phyloP scores from a whole-genome alignment of 495 filamentous ascomycete genomes.

The Aspergillus ellipticus region DNA sequence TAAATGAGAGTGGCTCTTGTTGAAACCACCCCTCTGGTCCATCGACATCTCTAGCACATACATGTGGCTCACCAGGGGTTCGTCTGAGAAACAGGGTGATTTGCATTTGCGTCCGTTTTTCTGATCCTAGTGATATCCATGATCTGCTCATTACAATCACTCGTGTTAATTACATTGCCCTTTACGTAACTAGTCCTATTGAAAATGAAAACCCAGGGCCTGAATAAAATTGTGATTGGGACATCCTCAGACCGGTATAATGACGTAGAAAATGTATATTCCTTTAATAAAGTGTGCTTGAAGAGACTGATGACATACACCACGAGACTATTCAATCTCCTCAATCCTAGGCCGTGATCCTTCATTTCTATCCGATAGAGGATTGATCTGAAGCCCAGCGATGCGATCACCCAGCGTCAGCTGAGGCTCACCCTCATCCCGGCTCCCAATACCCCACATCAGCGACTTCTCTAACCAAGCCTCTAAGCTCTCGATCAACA shows the following conservation, averaged over 20 bases:
- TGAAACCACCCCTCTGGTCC: too few relatives aligned
- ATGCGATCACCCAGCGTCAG: slow-evolving; percentile 36
- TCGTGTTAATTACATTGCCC: too few relatives aligned
- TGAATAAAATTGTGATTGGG: not conserved
- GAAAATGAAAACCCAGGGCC: not conserved
- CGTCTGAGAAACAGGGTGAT: too few relatives aligned
- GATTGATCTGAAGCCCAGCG: slow-evolving; percentile 36
- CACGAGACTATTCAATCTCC: slow-evolving; percentile 45
- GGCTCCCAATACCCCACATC: slow-evolving; percentile 39
- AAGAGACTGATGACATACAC: not conserved
- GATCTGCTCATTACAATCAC: too few relatives aligned
- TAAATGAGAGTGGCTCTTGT: too few relatives aligned
- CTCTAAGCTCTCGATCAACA: slow-evolving; percentile 68
- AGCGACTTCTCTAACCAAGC: slow-evolving; percentile 61
- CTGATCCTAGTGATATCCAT: too few relatives aligned
- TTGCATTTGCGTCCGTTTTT: too few relatives aligned
- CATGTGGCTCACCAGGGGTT: too few relatives aligned
- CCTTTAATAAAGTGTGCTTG: not conserved
- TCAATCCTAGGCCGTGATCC: slow-evolving; percentile 42
- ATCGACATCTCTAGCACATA: too few relatives aligned
- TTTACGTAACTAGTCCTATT: too few relatives aligned
- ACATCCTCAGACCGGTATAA: not conserved
- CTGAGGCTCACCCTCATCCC: slow-evolving; percentile 20
- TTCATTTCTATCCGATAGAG: slow-evolving; percentile 29
- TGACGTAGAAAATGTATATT: not conserved